phyloP scores from a whole-genome alignment of 208 protist genomes.

The Leishmania major region DNA sequence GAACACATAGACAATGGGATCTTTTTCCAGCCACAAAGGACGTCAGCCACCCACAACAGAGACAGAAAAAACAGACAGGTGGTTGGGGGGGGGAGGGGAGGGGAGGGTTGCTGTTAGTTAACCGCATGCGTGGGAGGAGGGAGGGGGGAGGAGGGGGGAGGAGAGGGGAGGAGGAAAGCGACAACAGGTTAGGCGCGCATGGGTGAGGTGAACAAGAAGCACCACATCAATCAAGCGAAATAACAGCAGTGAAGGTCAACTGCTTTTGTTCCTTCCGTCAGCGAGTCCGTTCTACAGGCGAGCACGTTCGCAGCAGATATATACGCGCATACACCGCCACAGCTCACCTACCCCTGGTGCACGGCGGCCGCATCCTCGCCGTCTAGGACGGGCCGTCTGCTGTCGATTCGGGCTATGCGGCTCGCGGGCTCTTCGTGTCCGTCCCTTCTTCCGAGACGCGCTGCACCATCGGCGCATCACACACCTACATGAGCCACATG shows the following conservation, averaged over 20 bases:
- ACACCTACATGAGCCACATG: neutral
- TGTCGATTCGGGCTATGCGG: neutral
- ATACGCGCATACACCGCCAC: neutral
- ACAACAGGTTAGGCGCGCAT: neutral
- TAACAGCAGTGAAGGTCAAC: neutral
- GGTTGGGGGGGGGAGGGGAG: neutral
- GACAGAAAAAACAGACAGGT: too few species aligned
- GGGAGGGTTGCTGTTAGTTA: neutral
- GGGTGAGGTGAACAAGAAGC: neutral
- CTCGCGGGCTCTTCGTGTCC: neutral
- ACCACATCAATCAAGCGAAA: neutral
- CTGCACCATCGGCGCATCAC: neutral
- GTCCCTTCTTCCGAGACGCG: neutral
- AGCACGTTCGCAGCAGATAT: neutral
- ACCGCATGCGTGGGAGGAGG: neutral
- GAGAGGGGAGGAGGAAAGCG: neutral
- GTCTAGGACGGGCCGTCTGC: neutral
- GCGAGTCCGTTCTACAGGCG: neutral
- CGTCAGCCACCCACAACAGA: too few species aligned
- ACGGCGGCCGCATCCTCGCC: neutral
- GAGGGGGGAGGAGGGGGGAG: neutral
- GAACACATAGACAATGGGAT: too few species aligned
- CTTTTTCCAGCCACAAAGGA: too few species aligned
- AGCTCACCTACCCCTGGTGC: neutral
- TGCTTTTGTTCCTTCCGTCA: neutral